These are phyloP conservation scores for Marasmius oreades DNA, from an alignment of 1,284 basidiomycete species.

Conservation along the genomic window DNA sequence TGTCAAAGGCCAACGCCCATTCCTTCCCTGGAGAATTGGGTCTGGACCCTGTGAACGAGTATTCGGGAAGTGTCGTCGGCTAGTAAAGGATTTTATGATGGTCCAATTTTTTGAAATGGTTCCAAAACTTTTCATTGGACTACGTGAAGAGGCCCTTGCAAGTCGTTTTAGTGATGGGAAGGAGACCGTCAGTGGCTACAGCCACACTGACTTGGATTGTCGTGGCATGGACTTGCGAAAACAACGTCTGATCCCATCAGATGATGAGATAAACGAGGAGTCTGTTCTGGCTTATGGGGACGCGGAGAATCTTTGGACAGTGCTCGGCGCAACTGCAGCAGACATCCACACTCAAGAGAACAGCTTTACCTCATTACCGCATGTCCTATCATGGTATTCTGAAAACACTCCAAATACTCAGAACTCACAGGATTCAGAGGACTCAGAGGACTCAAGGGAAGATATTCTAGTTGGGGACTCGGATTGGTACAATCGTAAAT, in stretches of 20 bases:
- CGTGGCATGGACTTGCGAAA: slow-evolving; percentile 13
- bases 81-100: slow-evolving; percentile 27
- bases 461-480: neutral
- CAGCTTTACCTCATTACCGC: neutral
- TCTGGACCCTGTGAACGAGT: slow-evolving; percentile 28
- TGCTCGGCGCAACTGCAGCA: neutral
- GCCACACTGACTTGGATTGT: slow-evolving; percentile 16
- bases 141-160: neutral
- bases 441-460: neutral
- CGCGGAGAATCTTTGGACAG: neutral
- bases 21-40: slow-evolving; percentile 28
- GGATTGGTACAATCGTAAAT: neutral
- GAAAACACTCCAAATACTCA: neutral
- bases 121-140: slow-evolving; percentile 16
- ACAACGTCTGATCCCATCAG: slow-evolving; percentile 6
- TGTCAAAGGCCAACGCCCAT: slow-evolving; percentile 15
- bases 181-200: slow-evolving; percentile 18
- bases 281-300: neutral
- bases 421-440: neutral
- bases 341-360: neutral
- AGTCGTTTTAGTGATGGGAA: slow-evolving; percentile 3
- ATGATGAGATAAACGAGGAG: slow-evolving; percentile 8
- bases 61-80: slow-evolving; percentile 23
- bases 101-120: slow-evolving; percentile 25
- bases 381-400: neutral